Evolutionary conservation across 352 stramenopile species (phyloP).

Genomic region (Phytopythium vexans): DNA sequence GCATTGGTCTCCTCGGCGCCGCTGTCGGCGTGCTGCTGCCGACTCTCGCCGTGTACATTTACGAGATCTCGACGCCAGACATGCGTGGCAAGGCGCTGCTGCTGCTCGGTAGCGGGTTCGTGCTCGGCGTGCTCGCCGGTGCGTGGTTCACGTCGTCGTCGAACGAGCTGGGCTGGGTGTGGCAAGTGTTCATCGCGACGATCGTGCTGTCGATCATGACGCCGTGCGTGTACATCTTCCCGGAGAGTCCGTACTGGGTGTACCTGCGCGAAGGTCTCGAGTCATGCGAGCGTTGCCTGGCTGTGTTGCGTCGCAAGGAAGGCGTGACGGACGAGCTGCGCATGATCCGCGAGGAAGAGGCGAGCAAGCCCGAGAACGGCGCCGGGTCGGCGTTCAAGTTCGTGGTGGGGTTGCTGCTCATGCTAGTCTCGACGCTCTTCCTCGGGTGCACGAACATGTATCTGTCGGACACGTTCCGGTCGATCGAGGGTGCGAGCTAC

Average conservation of each 20-base stretch:
- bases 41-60: constrained; percentile 81
- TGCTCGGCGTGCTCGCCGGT: constrained; percentile 54
- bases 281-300: constrained; percentile 64
- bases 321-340: constrained; percentile 70
- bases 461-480: constrained; percentile 53
- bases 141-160: constrained; percentile 70
- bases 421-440: constrained; percentile 67
- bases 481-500: constrained; percentile 60
- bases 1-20: constrained; percentile 54
- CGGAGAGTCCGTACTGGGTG: constrained; percentile 84
- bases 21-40: constrained; percentile 66
- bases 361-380: constrained; percentile 25
- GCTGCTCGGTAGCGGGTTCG: constrained; percentile 66
- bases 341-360: constrained; percentile 74
- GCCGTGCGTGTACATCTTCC: constrained; percentile 81
- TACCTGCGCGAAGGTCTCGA: constrained; percentile 76
- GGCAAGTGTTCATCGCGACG: constrained; percentile 80
- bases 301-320: constrained; percentile 74
- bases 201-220: constrained; percentile 80
- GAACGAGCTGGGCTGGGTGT: constrained; percentile 78
- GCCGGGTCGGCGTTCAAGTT: constrained; percentile 59
- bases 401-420: constrained; percentile 55
- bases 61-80: constrained; percentile 81
- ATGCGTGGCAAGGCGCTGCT: constrained; percentile 82
- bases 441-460: constrained; percentile 73